Percentiles rank a stretch among this genome's conserved stretches.
phyloP scores from a whole-genome alignment of 495 filamentous ascomycete genomes.

The Massariosphaeria phaeospora region DNA sequence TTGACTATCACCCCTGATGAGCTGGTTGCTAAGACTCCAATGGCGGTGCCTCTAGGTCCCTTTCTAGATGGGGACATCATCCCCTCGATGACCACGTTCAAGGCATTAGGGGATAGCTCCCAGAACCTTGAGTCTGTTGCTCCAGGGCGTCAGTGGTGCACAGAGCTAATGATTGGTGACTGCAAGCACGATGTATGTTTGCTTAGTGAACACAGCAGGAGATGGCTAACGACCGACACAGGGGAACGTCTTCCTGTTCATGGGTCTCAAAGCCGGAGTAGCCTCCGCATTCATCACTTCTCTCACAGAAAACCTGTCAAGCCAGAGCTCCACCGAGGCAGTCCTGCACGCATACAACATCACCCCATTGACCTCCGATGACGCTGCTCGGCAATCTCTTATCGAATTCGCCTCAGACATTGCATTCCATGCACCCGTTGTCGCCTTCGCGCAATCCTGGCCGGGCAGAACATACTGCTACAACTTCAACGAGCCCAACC shows the following conservation, averaged over 20 bases:
- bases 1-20: slow-evolving; percentile 38
- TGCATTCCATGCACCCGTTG: slow-evolving; percentile 40
- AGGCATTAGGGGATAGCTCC: slow-evolving; percentile 17
- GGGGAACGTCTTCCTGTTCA: slow-evolving; percentile 36
- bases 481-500: slow-evolving; percentile 49
- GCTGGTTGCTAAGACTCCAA: slow-evolving; percentile 35
- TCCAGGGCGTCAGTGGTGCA: slow-evolving; percentile 33
- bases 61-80: slow-evolving; percentile 44
- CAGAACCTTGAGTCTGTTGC: slow-evolving; percentile 15
- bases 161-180: slow-evolving; percentile 45
- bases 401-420: slow-evolving; percentile 44
- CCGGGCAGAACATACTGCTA: slow-evolving; percentile 44
- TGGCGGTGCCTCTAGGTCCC: slow-evolving; percentile 28
- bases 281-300: slow-evolving; percentile 38
- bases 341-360: slow-evolving; percentile 41
- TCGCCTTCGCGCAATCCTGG: slow-evolving; percentile 40
- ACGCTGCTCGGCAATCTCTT: slow-evolving; percentile 36
- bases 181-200: slow-evolving; percentile 42
- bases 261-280: slow-evolving; percentile 34
- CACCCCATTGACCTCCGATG: slow-evolving; percentile 34
- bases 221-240: too few species aligned
- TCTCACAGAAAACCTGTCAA: slow-evolving; percentile 27
- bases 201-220: not conserved
- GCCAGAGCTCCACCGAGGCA: slow-evolving; percentile 26
- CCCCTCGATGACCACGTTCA: slow-evolving; percentile 31